Evolutionary conservation across 441 rosid genomes (phyloP), one percentile per base, ranked within the genome.

Genomic region (Biscutella laevigata): DNA sequence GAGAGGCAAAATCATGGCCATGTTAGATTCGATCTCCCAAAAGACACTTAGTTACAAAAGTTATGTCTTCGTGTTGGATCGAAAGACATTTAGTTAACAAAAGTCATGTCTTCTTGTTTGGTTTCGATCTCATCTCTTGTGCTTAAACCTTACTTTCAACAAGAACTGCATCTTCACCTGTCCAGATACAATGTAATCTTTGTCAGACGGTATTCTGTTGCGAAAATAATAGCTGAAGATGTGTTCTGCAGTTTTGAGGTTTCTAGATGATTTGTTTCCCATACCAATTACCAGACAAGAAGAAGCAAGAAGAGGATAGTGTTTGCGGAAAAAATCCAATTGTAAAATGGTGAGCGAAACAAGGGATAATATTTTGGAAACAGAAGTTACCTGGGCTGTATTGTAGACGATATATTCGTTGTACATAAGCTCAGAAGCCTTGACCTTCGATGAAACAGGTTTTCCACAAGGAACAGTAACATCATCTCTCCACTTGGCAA

Each of bases 81-180:
- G 22, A 58, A 57, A 52, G 15, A 37, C 42, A 45, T 5, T 4
- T 36, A 35, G 41, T 42, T 24, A 51, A 38, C 50, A 68, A 29
- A 67, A 49, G 59, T 5, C 16, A 30, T 17, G 48, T 33, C 54
- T 29, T 43, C 34, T 0, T 27, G 26, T 24, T 37, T 52, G 33
- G 54, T 39, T 42, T 17, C 6, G 4, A 40, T 64, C 59, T 82
- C 81, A 84, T 71, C 79, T 64, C 85, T 80, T 86, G 72, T 88
- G 95, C 72, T 81, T 79, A 69, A 88, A 94, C 80, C 84, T 76
- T 64, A 88, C 94, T 80, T 86, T 88, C 88, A 94, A 68, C 81
- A 88, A 59, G 75, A 77, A 94, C 72, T 88, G 96, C 95, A 94
- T 66, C 80, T 88, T 94, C 54, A 84, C 88, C 97, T 88, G 81